These are phyloP conservation scores for Suillus plorans DNA, from an alignment of 768 basidiomycete genomes.

Conservation along the genomic window DNA sequence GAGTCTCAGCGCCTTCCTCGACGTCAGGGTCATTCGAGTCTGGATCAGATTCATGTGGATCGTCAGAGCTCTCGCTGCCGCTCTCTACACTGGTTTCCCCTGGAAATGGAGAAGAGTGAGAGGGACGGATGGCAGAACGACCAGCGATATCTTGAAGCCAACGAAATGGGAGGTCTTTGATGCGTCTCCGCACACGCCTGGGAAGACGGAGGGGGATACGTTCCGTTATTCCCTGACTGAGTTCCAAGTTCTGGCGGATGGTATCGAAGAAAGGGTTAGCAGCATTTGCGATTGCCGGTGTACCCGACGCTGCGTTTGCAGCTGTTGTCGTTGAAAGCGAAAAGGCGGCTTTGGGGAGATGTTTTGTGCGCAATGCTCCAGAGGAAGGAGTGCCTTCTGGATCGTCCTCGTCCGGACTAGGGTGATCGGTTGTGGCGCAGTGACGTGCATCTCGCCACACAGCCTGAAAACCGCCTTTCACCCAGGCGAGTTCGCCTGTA, in stretches of 20 bases:
- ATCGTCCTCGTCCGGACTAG: conserved; percentile 50
- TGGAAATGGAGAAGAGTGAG: conserved; percentile 13
- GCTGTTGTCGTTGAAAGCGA: conserved; percentile 45
- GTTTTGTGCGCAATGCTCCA: conserved; percentile 48
- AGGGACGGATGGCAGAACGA: conserved; percentile 37
- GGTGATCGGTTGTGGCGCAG: conserved; percentile 51
- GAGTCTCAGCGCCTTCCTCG: conserved; percentile 71
- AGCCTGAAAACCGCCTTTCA: conserved; percentile 81
- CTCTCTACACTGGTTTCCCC: conserved; percentile 18
- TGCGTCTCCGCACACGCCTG: conserved; percentile 47
- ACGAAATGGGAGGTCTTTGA: conserved; percentile 73
- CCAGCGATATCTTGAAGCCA: conserved; percentile 78
- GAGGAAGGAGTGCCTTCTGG: conserved; percentile 33
- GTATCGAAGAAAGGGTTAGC: conserved; percentile 94
- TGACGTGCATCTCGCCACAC: conserved; percentile 55
- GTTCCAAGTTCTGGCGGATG: conserved; percentile 84
- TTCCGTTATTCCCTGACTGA: conserved; percentile 71
- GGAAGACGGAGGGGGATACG: conserved; percentile 74
- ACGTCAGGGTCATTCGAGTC: conserved; percentile 40
- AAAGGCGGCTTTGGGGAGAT: conserved; percentile 67
- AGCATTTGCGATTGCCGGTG: conserved; percentile 29
- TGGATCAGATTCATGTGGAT: conserved; percentile 30
- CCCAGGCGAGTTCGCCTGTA: conserved; percentile 67
- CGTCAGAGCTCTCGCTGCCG: conserved; percentile 37
- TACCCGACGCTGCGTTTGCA: conserved; percentile 19